Base-by-base conservation (phyloP, 345 rosid genomes). In the Hevea brasiliensis region DNA sequence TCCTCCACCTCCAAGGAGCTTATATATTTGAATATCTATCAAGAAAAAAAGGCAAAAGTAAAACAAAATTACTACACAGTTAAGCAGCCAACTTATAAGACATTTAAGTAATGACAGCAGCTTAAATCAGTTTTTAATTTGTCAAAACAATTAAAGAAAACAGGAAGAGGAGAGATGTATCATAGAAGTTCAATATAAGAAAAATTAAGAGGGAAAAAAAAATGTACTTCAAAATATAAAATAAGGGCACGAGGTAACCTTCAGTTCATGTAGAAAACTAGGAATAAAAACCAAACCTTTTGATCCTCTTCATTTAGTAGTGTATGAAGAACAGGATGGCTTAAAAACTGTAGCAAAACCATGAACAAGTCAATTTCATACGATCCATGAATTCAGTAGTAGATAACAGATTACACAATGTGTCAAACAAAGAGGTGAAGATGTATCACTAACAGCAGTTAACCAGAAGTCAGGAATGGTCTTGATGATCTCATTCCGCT, bases 381-480 rank as follows among this genome's bases (percentile, higher is more conserved):
- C 63, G 21, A 57, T 18, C 6, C 61, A 32, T 24, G 8, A 73
- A 50, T 15, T 60, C 29, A 21, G 0, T 24, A 40, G 0, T 3
- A 78, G 47, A 54, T 12, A 17, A 54, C 42, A 65, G 68, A 35
- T 17, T 32, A 62, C 23, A 27, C 8, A 45, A 44, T 55, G 32
- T 21, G 29, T 8, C 23, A 77, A 35, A 18, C 59, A 21, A 40
- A 65, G 32, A 65, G 57, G 41, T 2, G 23, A 64, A 41, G 64
- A 68, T 51, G 67, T 64, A 79, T 17, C 48, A 82, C 92, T 90
- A 66, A 94, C 97, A 74, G 97, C 97, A 75, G 95, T 90, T 71
- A 90, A 72, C 98, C 98, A 94, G 81, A 94, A 94, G 79, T 92
- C 97, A 1, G 98, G 96, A 73, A 94, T 92, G 18, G 89, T 78